Percentiles rank a stretch among this genome's conserved stretches.
Conservation (phyloP, 257 asterid genomes). For the Gentiana dahurica region DNA sequence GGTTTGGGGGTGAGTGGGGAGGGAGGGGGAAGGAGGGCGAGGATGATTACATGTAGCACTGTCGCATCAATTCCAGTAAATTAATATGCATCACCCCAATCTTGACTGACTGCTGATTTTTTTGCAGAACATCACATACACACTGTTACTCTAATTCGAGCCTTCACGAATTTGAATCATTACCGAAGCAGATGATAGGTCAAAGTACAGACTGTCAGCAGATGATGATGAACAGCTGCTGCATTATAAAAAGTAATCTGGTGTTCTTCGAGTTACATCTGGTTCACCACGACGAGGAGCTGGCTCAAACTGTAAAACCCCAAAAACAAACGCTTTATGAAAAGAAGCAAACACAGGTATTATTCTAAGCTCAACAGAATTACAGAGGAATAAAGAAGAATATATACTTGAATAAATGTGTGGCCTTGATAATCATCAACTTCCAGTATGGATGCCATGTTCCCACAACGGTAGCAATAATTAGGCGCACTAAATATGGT, state of each 20-base stretch:
- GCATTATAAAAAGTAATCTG: constrained; percentile 71
- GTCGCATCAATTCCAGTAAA: constrained; percentile 9
- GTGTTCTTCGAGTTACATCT: constrained; percentile 82
- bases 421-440: constrained; percentile 65
- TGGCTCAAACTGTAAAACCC: constrained; percentile 61
- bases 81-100: constrained; percentile 3
- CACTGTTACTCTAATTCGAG: too few relatives aligned
- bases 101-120: too few relatives aligned
- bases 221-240: not conserved
- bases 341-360: not conserved
- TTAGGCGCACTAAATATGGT: constrained; percentile 81
- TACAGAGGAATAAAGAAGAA: not conserved
- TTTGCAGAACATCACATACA: constrained; percentile 1
- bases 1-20: not conserved
- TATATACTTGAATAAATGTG: constrained; percentile 62
- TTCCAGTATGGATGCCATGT: constrained; percentile 81
- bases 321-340: not conserved
- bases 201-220: too few relatives aligned
- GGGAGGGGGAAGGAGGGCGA: not conserved
- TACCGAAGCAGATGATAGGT: too few relatives aligned
- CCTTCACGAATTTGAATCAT: too few relatives aligned
- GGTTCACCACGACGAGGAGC: constrained; percentile 87
- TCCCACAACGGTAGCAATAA: constrained; percentile 83
- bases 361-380: too few relatives aligned
- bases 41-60: too few relatives aligned